Base-by-base conservation (phyloP, 495 filamentous ascomycete genomes). In the Aspergillus funiculosus region DNA sequence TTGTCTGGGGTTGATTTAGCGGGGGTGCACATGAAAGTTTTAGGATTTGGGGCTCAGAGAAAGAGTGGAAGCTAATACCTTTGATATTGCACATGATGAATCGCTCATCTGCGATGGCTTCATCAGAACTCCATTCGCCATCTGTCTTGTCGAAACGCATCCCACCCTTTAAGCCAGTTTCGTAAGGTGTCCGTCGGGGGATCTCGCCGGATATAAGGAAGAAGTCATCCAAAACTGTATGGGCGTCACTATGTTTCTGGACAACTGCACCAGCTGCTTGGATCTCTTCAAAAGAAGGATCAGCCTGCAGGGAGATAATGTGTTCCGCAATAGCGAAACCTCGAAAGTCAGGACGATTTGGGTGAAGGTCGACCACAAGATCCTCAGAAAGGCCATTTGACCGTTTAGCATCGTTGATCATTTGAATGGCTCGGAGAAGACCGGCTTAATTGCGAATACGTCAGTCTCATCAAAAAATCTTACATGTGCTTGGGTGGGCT, bases 121-220 rank as follows among this genome's bases (percentile, higher is more conserved):
- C 73, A 52, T 82, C 78, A 1, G 66, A 66, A 42, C 64, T 69
- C 79, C 78, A 83, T 22, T 71, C 62, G 0, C 64, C 63, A 6
- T 65, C 68, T 1, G 65, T 56, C 6, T 62, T 50, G 17, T 68
- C 67, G 39, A 69, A 77, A 6, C 74, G 59, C 48, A 81, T 62
- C 2, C 71, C 76, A 14, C 64, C 51, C 32, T 51, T 68, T 11
- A 80, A 43, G 2, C 78, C 78, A 2, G 59, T 63, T 52, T 83
- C 79, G 26, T 81, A 83, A 1, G 58, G 24, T 0, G 75, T 81
- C 5, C 62, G 58, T 4, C 77, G 58, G 5, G 78, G 78, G 7
- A 83, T 80, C 50, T 76, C 66, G 4, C 79, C 79, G 0, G 76
- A 80, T 29, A 81, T 53, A 0, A 79, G 57, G 47, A 81, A 83